Percentiles rank a stretch among this genome's conserved stretches.
These are phyloP conservation scores for Aspergillus flavus DNA, from an alignment of 2,329 filamentous ascomycete genomes.

Conservation along the genomic window DNA sequence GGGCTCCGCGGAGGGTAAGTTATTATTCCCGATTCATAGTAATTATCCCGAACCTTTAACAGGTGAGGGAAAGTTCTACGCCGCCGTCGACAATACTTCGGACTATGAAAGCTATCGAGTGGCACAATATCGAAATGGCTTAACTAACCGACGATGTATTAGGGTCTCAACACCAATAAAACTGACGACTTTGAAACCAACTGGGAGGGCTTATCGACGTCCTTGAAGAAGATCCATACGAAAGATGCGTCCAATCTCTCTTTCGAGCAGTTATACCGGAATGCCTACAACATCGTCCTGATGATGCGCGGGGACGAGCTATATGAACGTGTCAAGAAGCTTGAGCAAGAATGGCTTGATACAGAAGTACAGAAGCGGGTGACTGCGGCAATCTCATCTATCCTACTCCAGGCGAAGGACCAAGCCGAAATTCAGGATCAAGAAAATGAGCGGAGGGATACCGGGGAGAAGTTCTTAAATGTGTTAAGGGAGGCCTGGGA, in stretches of 20 bases:
- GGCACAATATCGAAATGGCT: neutral
- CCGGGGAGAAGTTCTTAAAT: slow-evolving; percentile 80
- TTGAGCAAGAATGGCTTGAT: slow-evolving; percentile 81
- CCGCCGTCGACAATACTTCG: neutral
- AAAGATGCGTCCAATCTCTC: slow-evolving; percentile 88
- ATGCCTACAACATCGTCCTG: slow-evolving; percentile 89
- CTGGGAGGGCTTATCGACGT: slow-evolving; percentile 76
- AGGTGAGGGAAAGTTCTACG: neutral
- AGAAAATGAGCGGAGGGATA: slow-evolving; percentile 75
- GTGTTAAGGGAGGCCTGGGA: slow-evolving; percentile 79
- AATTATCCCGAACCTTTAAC: slow-evolving; percentile 5
- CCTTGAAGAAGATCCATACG: slow-evolving; percentile 84
- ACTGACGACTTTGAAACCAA: slow-evolving; percentile 80
- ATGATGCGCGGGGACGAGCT: slow-evolving; percentile 81
- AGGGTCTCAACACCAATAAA: slow-evolving; percentile 60
- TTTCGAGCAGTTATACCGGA: slow-evolving; percentile 93
- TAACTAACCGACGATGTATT: slow-evolving; percentile 10
- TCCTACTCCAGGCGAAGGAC: slow-evolving; percentile 61
- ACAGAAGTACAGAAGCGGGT: slow-evolving; percentile 73
- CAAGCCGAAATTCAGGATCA: slow-evolving; percentile 56
- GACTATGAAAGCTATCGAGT: neutral
- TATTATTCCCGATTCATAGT: neutral
- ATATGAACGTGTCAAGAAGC: slow-evolving; percentile 76
- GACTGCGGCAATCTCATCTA: slow-evolving; percentile 68
- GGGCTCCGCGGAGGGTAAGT: slow-evolving; percentile 68